A percentile compares a stretch with the other conserved stretches of the same genome.
Conservation (phyloP, 306 rosid species). For the Carpinus fangiana region DNA sequence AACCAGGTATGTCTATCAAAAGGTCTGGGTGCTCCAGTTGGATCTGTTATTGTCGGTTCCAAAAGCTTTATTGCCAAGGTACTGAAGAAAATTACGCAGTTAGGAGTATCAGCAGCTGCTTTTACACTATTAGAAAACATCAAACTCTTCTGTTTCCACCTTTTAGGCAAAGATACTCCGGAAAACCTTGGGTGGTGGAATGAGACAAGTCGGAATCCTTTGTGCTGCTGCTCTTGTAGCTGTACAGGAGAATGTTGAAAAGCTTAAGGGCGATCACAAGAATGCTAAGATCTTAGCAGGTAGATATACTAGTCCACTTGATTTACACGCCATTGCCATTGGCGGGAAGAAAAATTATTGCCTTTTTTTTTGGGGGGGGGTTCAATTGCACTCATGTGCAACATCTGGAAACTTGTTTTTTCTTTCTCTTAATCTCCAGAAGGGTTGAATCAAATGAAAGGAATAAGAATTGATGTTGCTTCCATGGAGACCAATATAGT, state of each 20-base stretch:
- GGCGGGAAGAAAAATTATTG: slow-evolving; percentile 1
- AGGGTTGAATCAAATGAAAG: slow-evolving; percentile 60
- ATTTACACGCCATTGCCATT: slow-evolving; percentile 8
- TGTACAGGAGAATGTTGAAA: slow-evolving; percentile 62
- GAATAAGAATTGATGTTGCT: slow-evolving; percentile 48
- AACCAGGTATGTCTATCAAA: slow-evolving; percentile 84
- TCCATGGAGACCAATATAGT: slow-evolving; percentile 82
- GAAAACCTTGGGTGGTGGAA: slow-evolving; percentile 94
- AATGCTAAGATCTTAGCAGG: slow-evolving; percentile 75
- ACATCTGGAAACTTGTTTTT: not conserved
- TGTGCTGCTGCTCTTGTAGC: slow-evolving; percentile 89
- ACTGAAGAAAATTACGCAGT: slow-evolving; percentile 5
- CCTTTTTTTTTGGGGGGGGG: not conserved
- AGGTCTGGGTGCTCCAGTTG: slow-evolving; percentile 97
- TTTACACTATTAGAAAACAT: not conserved
- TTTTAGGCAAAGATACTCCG: slow-evolving; percentile 77
- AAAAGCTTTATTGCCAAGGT: slow-evolving; percentile 78
- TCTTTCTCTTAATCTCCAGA: slow-evolving; percentile 32
- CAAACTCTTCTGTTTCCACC: not conserved
- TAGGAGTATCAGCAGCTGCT: slow-evolving; percentile 1
- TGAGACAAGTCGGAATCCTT: slow-evolving; percentile 87
- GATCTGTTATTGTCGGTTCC: slow-evolving; percentile 84
- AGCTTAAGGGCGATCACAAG: slow-evolving; percentile 78
- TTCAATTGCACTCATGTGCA: slow-evolving; percentile 6
- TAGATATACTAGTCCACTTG: slow-evolving; percentile 23